Conservation (phyloP, 169 alveolate genomes). For the Eimeria tenella region DNA sequence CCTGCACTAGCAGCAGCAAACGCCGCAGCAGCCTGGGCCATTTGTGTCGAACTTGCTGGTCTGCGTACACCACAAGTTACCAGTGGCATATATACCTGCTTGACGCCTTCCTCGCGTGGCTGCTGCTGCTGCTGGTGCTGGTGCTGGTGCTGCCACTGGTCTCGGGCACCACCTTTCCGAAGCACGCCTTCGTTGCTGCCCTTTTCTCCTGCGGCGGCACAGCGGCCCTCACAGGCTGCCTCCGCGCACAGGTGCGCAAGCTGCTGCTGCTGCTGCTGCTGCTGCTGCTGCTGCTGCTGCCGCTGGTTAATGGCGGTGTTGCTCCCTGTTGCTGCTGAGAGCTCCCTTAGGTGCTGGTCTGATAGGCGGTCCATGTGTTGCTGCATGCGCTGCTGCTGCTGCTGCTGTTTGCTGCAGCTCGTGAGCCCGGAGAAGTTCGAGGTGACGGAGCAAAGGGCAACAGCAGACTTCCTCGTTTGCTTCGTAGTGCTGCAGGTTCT, state of each 20-base stretch:
- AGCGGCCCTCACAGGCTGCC: conserved; percentile 68
- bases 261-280: conserved; percentile 30
- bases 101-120: conserved; percentile 19
- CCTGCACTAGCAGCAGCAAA: background rate
- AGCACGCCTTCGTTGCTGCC: conserved; percentile 48
- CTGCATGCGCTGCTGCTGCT: background rate
- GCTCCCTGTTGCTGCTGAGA: background rate
- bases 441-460: conserved; percentile 54
- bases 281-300: conserved; percentile 23
- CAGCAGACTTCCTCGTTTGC: conserved; percentile 56
- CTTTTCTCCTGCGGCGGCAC: conserved; percentile 71
- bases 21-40: background rate
- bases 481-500: conserved; percentile 40
- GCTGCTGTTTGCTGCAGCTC: background rate
- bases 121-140: conserved; percentile 49
- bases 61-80: background rate
- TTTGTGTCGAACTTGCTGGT: background rate
- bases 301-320: background rate
- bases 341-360: background rate
- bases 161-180: conserved; percentile 38
- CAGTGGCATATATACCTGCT: conserved; percentile 11
- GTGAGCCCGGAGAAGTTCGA: conserved; percentile 23
- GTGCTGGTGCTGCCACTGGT: conserved; percentile 22
- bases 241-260: conserved; percentile 30
- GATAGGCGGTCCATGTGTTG: background rate